These are phyloP conservation scores for Nepenthes mirabilis DNA, from an alignment of 148 eudicot species.

Conservation along the genomic window DNA sequence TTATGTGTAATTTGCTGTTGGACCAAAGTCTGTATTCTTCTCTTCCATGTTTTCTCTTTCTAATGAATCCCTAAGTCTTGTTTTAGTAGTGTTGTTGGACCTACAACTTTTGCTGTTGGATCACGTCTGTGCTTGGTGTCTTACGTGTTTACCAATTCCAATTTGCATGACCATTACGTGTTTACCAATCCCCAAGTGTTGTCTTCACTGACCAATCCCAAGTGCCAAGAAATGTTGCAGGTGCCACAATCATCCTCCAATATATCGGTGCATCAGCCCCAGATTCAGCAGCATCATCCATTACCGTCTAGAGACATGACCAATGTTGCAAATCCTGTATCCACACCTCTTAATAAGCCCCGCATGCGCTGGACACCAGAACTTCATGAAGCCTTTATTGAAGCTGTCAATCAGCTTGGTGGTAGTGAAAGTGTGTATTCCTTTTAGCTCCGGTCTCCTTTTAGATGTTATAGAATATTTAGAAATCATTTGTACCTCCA, in stretches of 20 bases:
- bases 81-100: too few relatives aligned
- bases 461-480: not conserved
- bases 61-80: too few relatives aligned
- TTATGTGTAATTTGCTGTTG: too few relatives aligned
- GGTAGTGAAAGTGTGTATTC: constrained; percentile 51
- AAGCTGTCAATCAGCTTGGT: constrained; percentile 75
- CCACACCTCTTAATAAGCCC: constrained; percentile 31
- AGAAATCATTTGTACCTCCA: not conserved
- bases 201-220: not conserved
- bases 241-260: constrained; percentile 19
- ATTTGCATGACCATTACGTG: not conserved
- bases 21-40: too few relatives aligned
- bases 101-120: too few relatives aligned
- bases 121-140: too few relatives aligned
- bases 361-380: constrained; percentile 91
- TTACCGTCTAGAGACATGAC: constrained; percentile 24
- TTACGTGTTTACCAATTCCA: too few relatives aligned
- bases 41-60: too few relatives aligned
- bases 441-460: not conserved
- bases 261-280: constrained; percentile 14
- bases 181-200: not conserved
- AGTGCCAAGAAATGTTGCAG: constrained; percentile 9
- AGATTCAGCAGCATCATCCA: constrained; percentile 22
- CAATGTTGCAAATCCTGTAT: constrained; percentile 21
- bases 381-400: constrained; percentile 74